Evolutionary conservation across 495 filamentous ascomycete species (phyloP).

Genomic region (Penicillium robsamsonii): DNA sequence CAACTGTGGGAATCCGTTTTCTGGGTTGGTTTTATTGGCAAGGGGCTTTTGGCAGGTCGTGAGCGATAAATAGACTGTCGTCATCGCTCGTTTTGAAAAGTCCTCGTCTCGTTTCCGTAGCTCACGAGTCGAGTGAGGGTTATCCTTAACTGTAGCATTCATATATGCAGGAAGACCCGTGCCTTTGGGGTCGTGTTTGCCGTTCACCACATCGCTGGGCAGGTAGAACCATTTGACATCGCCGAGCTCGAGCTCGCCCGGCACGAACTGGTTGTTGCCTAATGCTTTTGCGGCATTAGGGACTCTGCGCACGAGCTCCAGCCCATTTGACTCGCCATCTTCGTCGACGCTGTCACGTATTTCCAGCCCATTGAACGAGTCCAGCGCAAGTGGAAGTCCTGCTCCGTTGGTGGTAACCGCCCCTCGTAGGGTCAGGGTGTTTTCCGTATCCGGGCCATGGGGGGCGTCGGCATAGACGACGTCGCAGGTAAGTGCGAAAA

Average conservation of each 20-base stretch:
- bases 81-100: slow-evolving; percentile 28
- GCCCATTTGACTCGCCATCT: slow-evolving; percentile 44
- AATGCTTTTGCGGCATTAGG: slow-evolving; percentile 47
- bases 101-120: slow-evolving; percentile 24
- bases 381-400: slow-evolving; percentile 30
- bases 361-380: slow-evolving; percentile 37
- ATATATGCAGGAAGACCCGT: slow-evolving; percentile 42
- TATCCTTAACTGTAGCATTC: slow-evolving; percentile 5
- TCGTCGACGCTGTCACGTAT: slow-evolving; percentile 27
- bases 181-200: slow-evolving; percentile 25
- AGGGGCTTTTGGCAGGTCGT: slow-evolving; percentile 76
- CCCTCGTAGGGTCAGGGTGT: slow-evolving; percentile 35
- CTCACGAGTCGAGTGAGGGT: slow-evolving; percentile 16
- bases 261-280: slow-evolving; percentile 60
- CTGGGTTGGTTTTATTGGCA: slow-evolving; percentile 35
- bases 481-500: slow-evolving; percentile 49
- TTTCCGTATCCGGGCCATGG: slow-evolving; percentile 42
- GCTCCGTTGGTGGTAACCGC: slow-evolving; percentile 22
- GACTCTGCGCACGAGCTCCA: slow-evolving; percentile 64
- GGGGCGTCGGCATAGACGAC: slow-evolving; percentile 57
- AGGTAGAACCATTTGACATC: slow-evolving; percentile 57
- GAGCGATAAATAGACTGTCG: slow-evolving; percentile 70
- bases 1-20: slow-evolving; percentile 61
- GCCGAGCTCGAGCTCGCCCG: slow-evolving; percentile 56
- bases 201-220: slow-evolving; percentile 40